Base-by-base conservation (phyloP, 139 green algal genomes). In the Chlorella sp. region DNA sequence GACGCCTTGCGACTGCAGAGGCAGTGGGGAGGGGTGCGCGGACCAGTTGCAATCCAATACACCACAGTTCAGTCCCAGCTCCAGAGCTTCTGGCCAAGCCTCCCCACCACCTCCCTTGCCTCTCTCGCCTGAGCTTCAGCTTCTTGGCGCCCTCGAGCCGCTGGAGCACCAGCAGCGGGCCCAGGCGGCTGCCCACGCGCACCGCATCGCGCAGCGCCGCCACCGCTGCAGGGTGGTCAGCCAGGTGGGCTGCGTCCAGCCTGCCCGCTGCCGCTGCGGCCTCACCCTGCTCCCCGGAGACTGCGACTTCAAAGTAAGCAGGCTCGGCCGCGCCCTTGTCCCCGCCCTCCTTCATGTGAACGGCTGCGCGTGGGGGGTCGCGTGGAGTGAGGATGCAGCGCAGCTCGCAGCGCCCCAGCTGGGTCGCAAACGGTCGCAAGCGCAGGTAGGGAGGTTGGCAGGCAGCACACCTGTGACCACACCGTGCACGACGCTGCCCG, bases 1-100 rank as follows among this genome's bases (percentile, higher is more conserved):
- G 81, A 87, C 0, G 77, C 58, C 85, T 98, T 98, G 64, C 88
- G 87, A n/a, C n/a, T n/a, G n/a, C n/a, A n/a, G n/a, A n/a, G n/a
- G n/a, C n/a, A n/a, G n/a, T n/a, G n/a, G n/a, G n/a, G n/a, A n/a
- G n/a, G n/a, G n/a, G n/a, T n/a, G n/a, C n/a, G n/a, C n/a, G n/a
- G n/a, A n/a, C n/a, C n/a, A n/a, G n/a, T n/a, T n/a, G n/a, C n/a
- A n/a, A n/a, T n/a, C n/a, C n/a, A n/a, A n/a, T n/a, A n/a, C n/a
- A n/a, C n/a, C n/a, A n/a, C n/a, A n/a, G n/a, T n/a, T n/a, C n/a
- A n/a, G n/a, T n/a, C n/a, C n/a, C n/a, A n/a, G n/a, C n/a, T n/a
- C n/a, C n/a, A n/a, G n/a, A n/a, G n/a, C n/a, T n/a, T n/a, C n/a
- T n/a, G n/a, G n/a, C n/a, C n/a, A n/a, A n/a, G n/a, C n/a, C 72